Percentiles rank a stretch among this genome's conserved stretches.
Evolutionary conservation across 1,139 yeast genomes (phyloP).

Genomic region (Geotrichum citri-aurantii): DNA sequence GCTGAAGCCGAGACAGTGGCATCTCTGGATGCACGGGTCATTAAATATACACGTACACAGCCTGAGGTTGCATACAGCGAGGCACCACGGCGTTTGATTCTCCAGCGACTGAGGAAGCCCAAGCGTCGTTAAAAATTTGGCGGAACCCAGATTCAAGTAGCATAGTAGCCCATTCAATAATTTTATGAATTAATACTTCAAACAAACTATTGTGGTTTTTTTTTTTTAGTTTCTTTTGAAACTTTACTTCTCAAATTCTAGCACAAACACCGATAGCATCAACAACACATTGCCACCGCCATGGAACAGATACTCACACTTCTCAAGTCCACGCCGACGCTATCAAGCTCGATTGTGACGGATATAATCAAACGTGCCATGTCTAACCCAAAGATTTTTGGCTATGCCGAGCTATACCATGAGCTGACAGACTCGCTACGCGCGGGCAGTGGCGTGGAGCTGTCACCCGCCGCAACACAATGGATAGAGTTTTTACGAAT

Average conservation of each 20-base stretch:
- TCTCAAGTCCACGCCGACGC: conserved; percentile 15
- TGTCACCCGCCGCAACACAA: conserved; percentile 1
- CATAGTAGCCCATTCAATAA: not conserved
- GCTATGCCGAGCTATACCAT: conserved; percentile 23
- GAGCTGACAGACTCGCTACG: not conserved
- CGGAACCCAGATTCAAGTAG: not conserved
- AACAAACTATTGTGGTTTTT: not conserved
- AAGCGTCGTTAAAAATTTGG: not conserved
- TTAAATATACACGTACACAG: not conserved
- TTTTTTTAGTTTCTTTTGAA: no score
- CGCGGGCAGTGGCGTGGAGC: not conserved
- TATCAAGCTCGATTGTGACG: conserved; percentile 18
- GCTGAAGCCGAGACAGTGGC: not conserved
- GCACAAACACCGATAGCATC: not conserved
- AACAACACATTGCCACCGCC: not conserved
- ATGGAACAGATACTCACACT: conserved; percentile 24
- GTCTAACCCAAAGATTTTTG: conserved; percentile 21
- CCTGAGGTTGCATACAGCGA: not conserved
- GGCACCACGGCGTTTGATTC: not conserved
- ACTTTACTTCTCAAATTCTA: not conserved
- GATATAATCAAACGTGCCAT: conserved; percentile 22
- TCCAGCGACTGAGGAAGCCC: not conserved
- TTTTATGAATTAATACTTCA: not conserved
- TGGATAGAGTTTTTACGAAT: conserved; percentile 22
- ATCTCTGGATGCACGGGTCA: not conserved